Evolutionary conservation across 371 early-diverging fungal species (phyloP), one percentile per base, ranked within the genome.

Genomic region (Lichtheimia corymbifera): DNA sequence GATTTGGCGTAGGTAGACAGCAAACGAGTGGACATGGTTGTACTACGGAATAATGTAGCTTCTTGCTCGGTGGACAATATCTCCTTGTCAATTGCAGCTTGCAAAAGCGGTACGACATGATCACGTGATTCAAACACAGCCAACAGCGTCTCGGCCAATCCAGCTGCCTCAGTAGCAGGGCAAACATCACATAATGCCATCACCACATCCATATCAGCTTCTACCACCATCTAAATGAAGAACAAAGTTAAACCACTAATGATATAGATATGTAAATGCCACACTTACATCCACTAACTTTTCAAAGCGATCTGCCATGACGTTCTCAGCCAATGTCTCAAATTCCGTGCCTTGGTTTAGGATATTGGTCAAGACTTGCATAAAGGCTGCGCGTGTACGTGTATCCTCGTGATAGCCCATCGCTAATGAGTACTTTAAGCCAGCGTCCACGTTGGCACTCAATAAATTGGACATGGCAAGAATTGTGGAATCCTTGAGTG

Each of bases 401-500:
- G 86, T 79, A 69, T 96, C 95, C 63, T 94, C 95, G 64, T 96
- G 92, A 64, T 96, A 96, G 13, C 92, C 93, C 85, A 93, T 90
- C 0, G 93, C 80, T n/a, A 97, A 70, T 18, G 94, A 93, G 71
- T 89, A 91, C 66, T 90, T 89, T 40, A 97, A 77, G 7, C 94
- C 96, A 15, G 91, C 84, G 64, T 94, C 96, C 27, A 96, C 86
- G 70, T 97, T 97, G n/a, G 93, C 91, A 14, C 91, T 88, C 12
- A 97, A 72, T 62, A 97, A 83, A 65, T 94, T 91, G n/a, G 94
- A 92, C 61, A 97, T 79, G 0, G 93, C 92, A 54, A 91, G 74
- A 67, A 96, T 92, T 13, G 95, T 89, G 53, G 87, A 81, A 25
- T 94, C 91, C 64, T 93, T 92, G 52, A 93, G 68, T 4, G 82